Base-by-base conservation (phyloP, 805 yeast genomes). In the Kregervanrija fluxuum region DNA sequence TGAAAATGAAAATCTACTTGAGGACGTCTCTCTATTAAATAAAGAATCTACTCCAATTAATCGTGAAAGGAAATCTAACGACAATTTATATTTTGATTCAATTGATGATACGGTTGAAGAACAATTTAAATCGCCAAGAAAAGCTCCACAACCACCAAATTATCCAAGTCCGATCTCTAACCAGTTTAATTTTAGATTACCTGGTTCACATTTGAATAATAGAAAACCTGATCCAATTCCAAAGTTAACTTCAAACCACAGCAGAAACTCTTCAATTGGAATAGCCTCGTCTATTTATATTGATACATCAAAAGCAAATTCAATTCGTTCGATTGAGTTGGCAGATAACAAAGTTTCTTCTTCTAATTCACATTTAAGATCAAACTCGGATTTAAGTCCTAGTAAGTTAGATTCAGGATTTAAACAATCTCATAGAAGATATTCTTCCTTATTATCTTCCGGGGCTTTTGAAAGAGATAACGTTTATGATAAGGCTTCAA, bases 111-210 rank as follows among this genome's bases (percentile, higher is more conserved):
- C 11, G 9, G 4, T 28, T 6, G 37, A 33, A 11, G 44, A 40
- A 17, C 53, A 46, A 33, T 82, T 81, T 56, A 62, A 71, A 14
- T 81, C 88, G 0, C 87, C 88, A n/a, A 70, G 88, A 62, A 79
- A 69, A 54, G 85, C 88, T 0, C 90, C 90, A 1, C 73, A 73
- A 42, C 88, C 88, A 1, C 89, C 89, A 3, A 45, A 40, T 40
- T 55, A 53, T 41, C 54, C 57, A 30, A 54, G 59, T 35, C 65
- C 63, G 2, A 49, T 57, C 30, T 41, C 53, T 2, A 54, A 49
- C 17, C 50, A 50, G 33, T 56, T 61, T 51, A 64, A 64, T 8
- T 31, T 43, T 12, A 53, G 53, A 14, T 43, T 56, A 6, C 43
- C 55, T 5, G 43, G 35, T 11, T 47, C 47, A 11, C 39, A 12